Base-by-base conservation (phyloP, 2,329 filamentous ascomycete genomes). In the Trichophyton schoenleinii region DNA sequence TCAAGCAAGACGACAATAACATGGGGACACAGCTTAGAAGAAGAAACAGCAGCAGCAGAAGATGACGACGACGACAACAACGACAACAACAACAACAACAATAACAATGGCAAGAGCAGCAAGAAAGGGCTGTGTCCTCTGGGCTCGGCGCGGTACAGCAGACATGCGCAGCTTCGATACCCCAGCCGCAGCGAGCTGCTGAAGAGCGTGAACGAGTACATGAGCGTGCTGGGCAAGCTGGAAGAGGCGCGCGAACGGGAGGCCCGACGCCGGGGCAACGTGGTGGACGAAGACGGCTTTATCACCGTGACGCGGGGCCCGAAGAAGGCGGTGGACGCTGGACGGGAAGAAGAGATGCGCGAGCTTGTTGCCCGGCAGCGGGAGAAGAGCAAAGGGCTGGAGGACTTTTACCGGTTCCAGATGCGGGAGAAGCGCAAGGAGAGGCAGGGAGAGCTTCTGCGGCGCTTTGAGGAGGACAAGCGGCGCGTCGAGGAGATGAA, bases 251-350 rank as follows among this genome's bases (percentile, higher is more conserved):
- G 34, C 34, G 34, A 38, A 38, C 34, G 9, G 11, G 34, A 38
- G 9, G 34, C 34, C 34, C 80, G 78, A 70, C 87, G 76, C 70
- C 77, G 87, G 64, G 84, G 89, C 63, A 87, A 87, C 67, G 86
- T 90, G 68, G 90, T 92, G 0, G 94, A 99, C 72, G 91, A 90
- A 70, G 94, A 99, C 73, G 94, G 94, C 1, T 99, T 99, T 72
- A 82, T 97, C 57, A 97, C 91, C 2, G 94, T 99, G 25, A 88
- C 86, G 1, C 82, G 88, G 60, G 91, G 91, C 28, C 88, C 88
- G 44, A 80, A 81, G 63, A 79, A 87, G 62, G 80, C 80, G 5
- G 87, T 87, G n/a, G 85, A 89, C 0, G 49, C 20, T 13, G 91
- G 88, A 1, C 82, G 86, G 60, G 81, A 85, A 64, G 87, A 87